Conservation (phyloP, 345 rosid genomes). For the Eucalyptus paniculata region DNA sequence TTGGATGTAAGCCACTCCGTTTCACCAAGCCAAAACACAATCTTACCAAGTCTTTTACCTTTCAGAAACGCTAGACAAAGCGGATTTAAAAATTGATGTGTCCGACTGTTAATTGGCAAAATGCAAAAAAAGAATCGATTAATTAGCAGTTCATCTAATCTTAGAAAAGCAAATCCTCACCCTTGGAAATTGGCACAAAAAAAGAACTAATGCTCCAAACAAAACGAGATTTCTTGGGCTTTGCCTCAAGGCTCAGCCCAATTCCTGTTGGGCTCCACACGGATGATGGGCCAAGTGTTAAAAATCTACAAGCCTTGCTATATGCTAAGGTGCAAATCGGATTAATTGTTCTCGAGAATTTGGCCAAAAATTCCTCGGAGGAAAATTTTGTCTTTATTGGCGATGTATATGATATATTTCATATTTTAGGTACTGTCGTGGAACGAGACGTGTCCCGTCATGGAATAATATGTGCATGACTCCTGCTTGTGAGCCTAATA, state of each 20-base stretch:
- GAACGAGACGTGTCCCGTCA: neutral
- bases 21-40: neutral
- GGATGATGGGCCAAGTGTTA: neutral
- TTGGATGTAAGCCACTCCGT: neutral
- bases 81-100: neutral
- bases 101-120: neutral
- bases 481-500: neutral
- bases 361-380: neutral
- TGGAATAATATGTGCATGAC: neutral
- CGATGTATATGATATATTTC: neutral
- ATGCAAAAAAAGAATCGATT: neutral
- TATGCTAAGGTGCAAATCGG: neutral
- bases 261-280: neutral
- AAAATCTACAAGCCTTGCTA: neutral
- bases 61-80: neutral
- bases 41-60: neutral
- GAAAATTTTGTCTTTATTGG: neutral
- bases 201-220: neutral
- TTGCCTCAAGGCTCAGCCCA: neutral
- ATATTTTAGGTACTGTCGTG: neutral
- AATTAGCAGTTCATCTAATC: neutral
- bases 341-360: neutral
- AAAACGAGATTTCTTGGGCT: neutral
- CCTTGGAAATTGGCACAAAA: neutral
- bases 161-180: neutral